Evolutionary conservation across 2,329 filamentous ascomycete genomes (phyloP).

Genomic region (Penicillium sp.): DNA sequence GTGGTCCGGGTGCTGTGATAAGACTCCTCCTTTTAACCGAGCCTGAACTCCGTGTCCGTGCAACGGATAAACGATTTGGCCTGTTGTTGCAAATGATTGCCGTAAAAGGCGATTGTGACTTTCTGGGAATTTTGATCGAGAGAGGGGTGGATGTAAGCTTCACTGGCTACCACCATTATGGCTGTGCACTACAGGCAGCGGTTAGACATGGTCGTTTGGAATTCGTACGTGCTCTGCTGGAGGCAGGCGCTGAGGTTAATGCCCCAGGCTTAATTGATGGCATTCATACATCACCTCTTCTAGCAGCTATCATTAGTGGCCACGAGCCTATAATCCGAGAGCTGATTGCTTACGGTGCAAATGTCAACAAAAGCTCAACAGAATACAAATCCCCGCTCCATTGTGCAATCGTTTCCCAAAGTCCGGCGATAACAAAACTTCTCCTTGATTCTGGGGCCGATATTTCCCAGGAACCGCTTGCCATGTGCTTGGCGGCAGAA

Average conservation of each 20-base stretch:
- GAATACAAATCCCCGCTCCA: too few relatives aligned
- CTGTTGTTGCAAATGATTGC: constrained; percentile 15
- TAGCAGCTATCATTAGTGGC: constrained; percentile 6
- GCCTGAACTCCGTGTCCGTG: background rate
- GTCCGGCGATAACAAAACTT: too few relatives aligned
- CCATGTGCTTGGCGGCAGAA: constrained; percentile 5
- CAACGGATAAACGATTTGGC: constrained; percentile 2
- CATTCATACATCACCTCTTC: constrained; percentile 1
- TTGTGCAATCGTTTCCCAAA: too few relatives aligned
- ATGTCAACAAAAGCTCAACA: constrained; percentile 15
- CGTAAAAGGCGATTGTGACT: background rate
- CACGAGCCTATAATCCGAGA: background rate
- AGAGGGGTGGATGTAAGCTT: constrained; percentile 7
- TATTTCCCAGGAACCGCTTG: background rate
- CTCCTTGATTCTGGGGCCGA: too few relatives aligned
- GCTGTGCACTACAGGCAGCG: constrained; percentile 13
- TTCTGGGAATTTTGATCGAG: constrained; percentile 6
- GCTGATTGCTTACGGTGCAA: constrained; percentile 8
- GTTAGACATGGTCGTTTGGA: constrained; percentile 9
- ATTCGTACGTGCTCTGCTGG: constrained; percentile 9
- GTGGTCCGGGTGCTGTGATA: constrained; percentile 12
- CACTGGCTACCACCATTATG: constrained; percentile 10
- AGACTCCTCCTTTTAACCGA: constrained; percentile 2
- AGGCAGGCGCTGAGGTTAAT: constrained; percentile 13
- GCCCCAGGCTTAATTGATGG: constrained; percentile 4